Percentiles rank a stretch among this genome's conserved stretches.
These are phyloP conservation scores for Populus tomentosa DNA, from an alignment of 441 rosid genomes.

Conservation along the genomic window DNA sequence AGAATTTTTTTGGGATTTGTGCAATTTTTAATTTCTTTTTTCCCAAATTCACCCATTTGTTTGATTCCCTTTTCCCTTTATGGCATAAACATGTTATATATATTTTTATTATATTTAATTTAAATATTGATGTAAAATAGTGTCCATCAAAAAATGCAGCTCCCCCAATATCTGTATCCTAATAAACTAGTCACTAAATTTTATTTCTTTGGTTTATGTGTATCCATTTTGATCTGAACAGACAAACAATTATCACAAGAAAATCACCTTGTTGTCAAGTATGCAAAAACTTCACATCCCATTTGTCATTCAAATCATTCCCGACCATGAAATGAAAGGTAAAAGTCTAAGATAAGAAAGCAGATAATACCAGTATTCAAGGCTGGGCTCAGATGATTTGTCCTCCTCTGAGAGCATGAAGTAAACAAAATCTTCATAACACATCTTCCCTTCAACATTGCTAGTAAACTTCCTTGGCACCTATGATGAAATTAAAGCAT, in stretches of 20 bases:
- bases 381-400: slow-evolving; percentile 89
- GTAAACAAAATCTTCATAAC: slow-evolving; percentile 97
- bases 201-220: not conserved
- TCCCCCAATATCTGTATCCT: not conserved
- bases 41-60: not conserved
- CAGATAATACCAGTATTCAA: slow-evolving; percentile 69
- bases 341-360: not conserved
- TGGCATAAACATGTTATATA: not conserved
- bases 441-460: slow-evolving; percentile 90
- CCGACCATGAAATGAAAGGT: not conserved
- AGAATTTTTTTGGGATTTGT: too few relatives aligned
- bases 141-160: not conserved
- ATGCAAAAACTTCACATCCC: too few relatives aligned
- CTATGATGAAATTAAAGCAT: slow-evolving; percentile 30
- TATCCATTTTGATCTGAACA: not conserved
- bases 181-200: not conserved
- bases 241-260: too few relatives aligned
- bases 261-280: too few relatives aligned
- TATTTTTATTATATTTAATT: too few relatives aligned
- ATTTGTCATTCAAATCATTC: not conserved
- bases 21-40: too few relatives aligned
- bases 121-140: too few relatives aligned
- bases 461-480: slow-evolving; percentile 86
- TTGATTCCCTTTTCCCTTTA: not conserved
- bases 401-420: slow-evolving; percentile 97